Evolutionary conservation across 2,329 filamentous ascomycete species (phyloP).

Genomic region (Paraphaeosphaeria minitans): DNA sequence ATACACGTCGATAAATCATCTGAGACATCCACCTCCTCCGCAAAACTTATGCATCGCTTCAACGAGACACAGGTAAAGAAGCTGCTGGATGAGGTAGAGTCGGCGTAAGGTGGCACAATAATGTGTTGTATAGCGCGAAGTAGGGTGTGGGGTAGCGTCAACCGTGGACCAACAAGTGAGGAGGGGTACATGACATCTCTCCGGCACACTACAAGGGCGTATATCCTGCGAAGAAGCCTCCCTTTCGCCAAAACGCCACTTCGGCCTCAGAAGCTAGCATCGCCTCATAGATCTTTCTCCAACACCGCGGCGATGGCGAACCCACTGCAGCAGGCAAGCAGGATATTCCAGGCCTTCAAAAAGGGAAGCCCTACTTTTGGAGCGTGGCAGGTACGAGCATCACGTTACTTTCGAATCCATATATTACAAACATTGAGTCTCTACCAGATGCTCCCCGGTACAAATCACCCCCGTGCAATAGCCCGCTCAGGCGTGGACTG

Average conservation of each 20-base stretch:
- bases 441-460: conserved; percentile 56
- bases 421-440: conserved; percentile 17
- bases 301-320: conserved; percentile 35
- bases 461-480: conserved; percentile 60
- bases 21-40: conserved; percentile 60
- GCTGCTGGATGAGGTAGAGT: conserved; percentile 66
- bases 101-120: not conserved
- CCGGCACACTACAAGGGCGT: conserved; percentile 20
- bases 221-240: conserved; percentile 8
- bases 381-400: conserved; percentile 60
- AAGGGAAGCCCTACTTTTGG: conserved; percentile 58
- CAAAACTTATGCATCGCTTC: conserved; percentile 81
- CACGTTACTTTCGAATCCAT: not conserved
- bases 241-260: not conserved
- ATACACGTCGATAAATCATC: conserved; percentile 66
- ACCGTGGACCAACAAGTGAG: not conserved
- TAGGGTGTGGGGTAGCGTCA: conserved; percentile 4
- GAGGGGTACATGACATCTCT: conserved; percentile 10
- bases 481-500: conserved; percentile 60
- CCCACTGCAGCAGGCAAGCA: conserved; percentile 60
- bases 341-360: conserved; percentile 57
- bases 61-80: conserved; percentile 67
- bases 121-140: not conserved
- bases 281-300: not conserved
- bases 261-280: not conserved